Percentiles rank a stretch among this genome's conserved stretches.
Conservation (phyloP, 345 rosid species). For the Lepidium sativum region DNA sequence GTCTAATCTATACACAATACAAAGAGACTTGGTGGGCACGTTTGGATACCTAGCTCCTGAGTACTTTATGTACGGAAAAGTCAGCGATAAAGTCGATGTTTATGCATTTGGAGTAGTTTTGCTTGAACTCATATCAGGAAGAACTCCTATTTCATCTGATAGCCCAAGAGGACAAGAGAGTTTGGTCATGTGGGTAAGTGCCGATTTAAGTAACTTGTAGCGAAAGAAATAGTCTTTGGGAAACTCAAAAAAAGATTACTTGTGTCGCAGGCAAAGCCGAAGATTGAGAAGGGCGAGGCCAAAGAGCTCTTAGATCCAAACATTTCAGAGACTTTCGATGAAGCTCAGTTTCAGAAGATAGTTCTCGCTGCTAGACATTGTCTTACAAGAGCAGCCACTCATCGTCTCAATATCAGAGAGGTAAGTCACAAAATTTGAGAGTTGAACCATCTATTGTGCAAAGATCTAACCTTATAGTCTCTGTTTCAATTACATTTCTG, state of each 20-base stretch:
- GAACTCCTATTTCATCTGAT: constrained; percentile 55
- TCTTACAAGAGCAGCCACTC: constrained; percentile 55
- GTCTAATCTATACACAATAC: constrained; percentile 45
- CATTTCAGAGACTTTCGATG: constrained; percentile 41
- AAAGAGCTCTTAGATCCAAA: constrained; percentile 57
- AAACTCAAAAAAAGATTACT: constrained; percentile 15
- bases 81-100: constrained; percentile 84
- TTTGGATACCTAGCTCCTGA: constrained; percentile 98
- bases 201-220: not conserved
- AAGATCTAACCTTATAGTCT: not conserved
- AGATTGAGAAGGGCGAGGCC: constrained; percentile 47
- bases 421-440: constrained; percentile 19
- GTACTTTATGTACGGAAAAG: constrained; percentile 92
- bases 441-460: not conserved
- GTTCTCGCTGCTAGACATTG: constrained; percentile 71
- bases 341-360: constrained; percentile 59
- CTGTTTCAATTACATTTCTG: not conserved
- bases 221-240: not conserved
- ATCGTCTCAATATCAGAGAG: constrained; percentile 74
- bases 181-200: constrained; percentile 90
- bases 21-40: constrained; percentile 73
- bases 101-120: constrained; percentile 90
- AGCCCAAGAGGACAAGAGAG: constrained; percentile 61
- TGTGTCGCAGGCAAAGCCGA: constrained; percentile 63
- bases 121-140: constrained; percentile 83